Evolutionary conservation across 345 rosid species (phyloP), one percentile per base, ranked within the genome.

Genomic region (Salix brachista): DNA sequence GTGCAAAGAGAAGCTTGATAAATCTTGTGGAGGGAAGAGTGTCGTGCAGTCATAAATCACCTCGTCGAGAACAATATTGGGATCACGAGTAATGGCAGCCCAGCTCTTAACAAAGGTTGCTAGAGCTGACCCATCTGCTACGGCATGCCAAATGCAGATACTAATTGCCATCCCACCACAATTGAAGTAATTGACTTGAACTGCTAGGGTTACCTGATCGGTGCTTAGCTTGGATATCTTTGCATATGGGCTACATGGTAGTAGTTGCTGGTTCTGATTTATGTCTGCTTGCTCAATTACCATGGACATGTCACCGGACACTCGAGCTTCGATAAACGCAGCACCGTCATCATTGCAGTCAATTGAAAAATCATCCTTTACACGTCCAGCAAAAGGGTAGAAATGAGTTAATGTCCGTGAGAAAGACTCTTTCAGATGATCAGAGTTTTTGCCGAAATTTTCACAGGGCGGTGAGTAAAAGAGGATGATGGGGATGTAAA

Each of bases 11-110:
- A 73, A 70, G 71, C 73, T 67, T 5, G 32, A 18, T 13, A 58
- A 56, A 64, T 71, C 76, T 18, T 48, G 65, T 2, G 75, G 85
- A 16, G 81, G 86, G 67, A 84, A 84, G 14, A 84, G 32, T 2
- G 69, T 25, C 3, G 64, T 75, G 73, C 79, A 68, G 65, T 80
- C 83, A 32, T 9, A 76, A 21, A 82, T 54, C 11, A 78, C 75
- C n/a, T 52, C 65, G 1, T 56, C 26, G 3, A 23, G 13, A n/a
- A 19, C 6, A 58, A 9, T 12, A 0, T 69, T 4, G 4, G 11
- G 48, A 37, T 50, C 74, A 4, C 39, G 4, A 65, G 75, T 19
- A 16, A 62, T 12, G 6, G 34, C 28, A 10, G 70, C 76, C 84
- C 84, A 78, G 2, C 26, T 67, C 1, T 75, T 65, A 8, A 72